Conservation (phyloP, 129 eudicot genomes). For the Flaveria brownii region DNA sequence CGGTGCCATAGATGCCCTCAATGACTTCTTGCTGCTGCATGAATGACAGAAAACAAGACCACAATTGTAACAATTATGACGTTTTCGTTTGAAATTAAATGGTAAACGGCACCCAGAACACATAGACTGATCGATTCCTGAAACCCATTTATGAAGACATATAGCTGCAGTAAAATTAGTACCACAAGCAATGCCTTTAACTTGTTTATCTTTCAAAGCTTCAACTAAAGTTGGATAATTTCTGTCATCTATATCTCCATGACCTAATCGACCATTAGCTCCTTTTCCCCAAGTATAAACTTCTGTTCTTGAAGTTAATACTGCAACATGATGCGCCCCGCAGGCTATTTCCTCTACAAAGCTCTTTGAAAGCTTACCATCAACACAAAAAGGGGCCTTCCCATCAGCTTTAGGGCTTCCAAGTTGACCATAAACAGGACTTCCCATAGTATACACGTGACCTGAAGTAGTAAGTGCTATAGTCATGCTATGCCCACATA, state of each 20-base stretch:
- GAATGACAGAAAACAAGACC: constrained; percentile 92
- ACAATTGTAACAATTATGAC: constrained; percentile 96
- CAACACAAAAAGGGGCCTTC: constrained; percentile 57
- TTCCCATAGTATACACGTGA: constrained; percentile 84
- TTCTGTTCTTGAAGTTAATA: constrained; percentile 80
- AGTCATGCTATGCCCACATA: constrained; percentile 75
- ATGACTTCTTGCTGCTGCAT: constrained; percentile 77
- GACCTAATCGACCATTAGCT: constrained; percentile 84
- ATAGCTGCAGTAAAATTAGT: constrained; percentile 88
- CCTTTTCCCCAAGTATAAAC: constrained; percentile 99
- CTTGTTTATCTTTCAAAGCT: constrained; percentile 81
- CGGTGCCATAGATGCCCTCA: constrained; percentile 89
- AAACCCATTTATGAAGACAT: constrained; percentile 75
- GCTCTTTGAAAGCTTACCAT: constrained; percentile 53
- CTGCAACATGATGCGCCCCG: constrained; percentile 91
- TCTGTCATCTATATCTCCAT: constrained; percentile 77
- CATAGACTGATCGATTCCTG: constrained; percentile 69
- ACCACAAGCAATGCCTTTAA: constrained; percentile 82
- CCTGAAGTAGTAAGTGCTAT: constrained; percentile 68
- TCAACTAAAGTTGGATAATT: constrained; percentile 67
- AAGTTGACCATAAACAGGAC: constrained; percentile 63
- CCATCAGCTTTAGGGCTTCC: constrained; percentile 61
- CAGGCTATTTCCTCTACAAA: constrained; percentile 80
- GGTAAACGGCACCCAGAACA: constrained; percentile 81
- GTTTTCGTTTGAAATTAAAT: constrained; percentile 81